phyloP scores from a whole-genome alignment of 2,329 filamentous ascomycete species.

The Colletotrichum spaethianum region DNA sequence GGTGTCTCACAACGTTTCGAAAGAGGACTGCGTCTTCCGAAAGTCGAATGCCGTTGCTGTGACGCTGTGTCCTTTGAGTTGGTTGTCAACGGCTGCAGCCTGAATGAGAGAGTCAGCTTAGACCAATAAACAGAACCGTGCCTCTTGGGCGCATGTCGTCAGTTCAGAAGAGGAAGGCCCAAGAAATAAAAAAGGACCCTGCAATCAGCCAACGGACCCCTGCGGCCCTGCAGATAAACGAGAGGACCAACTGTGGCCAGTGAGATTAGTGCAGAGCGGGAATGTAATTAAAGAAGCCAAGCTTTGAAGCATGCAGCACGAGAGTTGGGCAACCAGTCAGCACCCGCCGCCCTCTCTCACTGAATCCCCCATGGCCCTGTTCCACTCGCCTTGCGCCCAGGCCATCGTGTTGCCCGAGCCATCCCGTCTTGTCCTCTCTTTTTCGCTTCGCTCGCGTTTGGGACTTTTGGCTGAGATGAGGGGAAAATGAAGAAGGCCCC shows the following conservation, averaged over 20 bases:
- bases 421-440: slow-evolving; percentile 12
- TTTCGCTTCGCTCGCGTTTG: slow-evolving; percentile 13
- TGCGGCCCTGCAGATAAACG: slow-evolving; percentile 37
- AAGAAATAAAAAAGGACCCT: slow-evolving; percentile 4
- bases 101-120: not conserved
- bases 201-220: not conserved
- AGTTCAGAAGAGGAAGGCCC: slow-evolving; percentile 26
- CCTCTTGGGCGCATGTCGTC: slow-evolving; percentile 17
- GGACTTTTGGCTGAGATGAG: slow-evolving; percentile 5
- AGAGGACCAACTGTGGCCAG: slow-evolving; percentile 10
- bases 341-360: slow-evolving; percentile 20
- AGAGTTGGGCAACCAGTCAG: slow-evolving; percentile 27
- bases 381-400: slow-evolving; percentile 8
- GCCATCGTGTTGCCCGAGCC: slow-evolving; percentile 23
- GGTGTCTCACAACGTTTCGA: slow-evolving; percentile 36
- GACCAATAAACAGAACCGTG: not conserved
- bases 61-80: slow-evolving; percentile 1
- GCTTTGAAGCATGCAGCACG: slow-evolving; percentile 18
- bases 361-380: not conserved
- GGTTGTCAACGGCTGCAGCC: not conserved
- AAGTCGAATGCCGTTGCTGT: not conserved
- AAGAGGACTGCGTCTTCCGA: not conserved
- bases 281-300: slow-evolving; percentile 24
- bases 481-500: slow-evolving; percentile 15
- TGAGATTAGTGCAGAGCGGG: slow-evolving; percentile 22